These are phyloP conservation scores for Cajanus cajan DNA, from an alignment of 306 rosid species.

Conservation along the genomic window DNA sequence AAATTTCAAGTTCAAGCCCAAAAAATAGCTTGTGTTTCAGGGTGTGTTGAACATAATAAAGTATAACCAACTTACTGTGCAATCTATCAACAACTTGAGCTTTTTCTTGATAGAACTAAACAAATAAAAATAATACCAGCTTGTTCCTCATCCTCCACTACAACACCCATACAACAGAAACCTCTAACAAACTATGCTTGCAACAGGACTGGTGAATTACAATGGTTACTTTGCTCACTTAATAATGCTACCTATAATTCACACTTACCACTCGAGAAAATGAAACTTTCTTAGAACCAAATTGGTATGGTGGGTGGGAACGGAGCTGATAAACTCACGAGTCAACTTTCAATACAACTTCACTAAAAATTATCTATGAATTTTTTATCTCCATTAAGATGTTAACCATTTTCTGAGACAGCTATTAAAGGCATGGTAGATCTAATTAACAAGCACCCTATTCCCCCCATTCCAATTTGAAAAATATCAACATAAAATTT, in stretches of 20 bases:
- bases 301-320: background rate
- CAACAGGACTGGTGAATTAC: background rate
- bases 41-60: background rate
- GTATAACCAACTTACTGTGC: background rate
- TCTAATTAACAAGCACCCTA: background rate
- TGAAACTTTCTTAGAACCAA: background rate
- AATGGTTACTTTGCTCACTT: background rate
- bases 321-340: background rate
- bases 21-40: background rate
- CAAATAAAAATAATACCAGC: background rate
- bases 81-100: slow-evolving; percentile 10
- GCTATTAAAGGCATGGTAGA: background rate
- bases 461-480: background rate
- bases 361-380: background rate
- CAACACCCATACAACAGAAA: slow-evolving; percentile 13
- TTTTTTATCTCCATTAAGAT: background rate
- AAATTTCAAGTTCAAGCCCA: slow-evolving; percentile 3
- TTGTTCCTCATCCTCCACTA: slow-evolving; percentile 13
- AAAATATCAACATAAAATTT: background rate
- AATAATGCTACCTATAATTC: background rate
- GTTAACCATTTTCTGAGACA: background rate
- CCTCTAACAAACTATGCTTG: slow-evolving; percentile 14
- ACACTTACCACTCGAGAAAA: slow-evolving; percentile 5
- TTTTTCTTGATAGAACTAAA: slow-evolving; percentile 8
- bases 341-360: background rate